These are phyloP conservation scores for Cryphonectria parasitica DNA, from an alignment of 2,329 filamentous ascomycete genomes.

Conservation along the genomic window DNA sequence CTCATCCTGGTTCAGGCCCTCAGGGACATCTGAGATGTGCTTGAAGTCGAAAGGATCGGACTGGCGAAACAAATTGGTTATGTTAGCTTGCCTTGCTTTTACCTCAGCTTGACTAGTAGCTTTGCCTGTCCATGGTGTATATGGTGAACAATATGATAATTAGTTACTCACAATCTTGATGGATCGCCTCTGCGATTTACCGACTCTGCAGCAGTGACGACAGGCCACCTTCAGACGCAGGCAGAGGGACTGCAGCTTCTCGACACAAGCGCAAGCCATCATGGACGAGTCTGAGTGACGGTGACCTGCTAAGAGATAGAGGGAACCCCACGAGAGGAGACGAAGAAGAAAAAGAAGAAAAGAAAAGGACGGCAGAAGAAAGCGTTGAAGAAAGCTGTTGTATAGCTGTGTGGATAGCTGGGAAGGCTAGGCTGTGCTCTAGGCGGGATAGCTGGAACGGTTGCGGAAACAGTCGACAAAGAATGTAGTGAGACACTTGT, in stretches of 20 bases:
- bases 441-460: slow-evolving; percentile 13
- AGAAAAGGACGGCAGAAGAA: background rate
- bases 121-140: background rate
- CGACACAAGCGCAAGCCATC: slow-evolving; percentile 15
- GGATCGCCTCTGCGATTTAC: slow-evolving; percentile 39
- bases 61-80: slow-evolving; percentile 39
- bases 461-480: slow-evolving; percentile 9
- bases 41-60: slow-evolving; percentile 64
- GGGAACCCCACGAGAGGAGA: background rate
- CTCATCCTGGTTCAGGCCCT: slow-evolving; percentile 62
- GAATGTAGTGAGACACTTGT: slow-evolving; percentile 9
- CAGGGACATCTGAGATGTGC: slow-evolving; percentile 56
- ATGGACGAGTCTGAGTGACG: background rate
- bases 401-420: background rate
- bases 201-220: slow-evolving; percentile 45
- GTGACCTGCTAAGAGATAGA: background rate
- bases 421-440: slow-evolving; percentile 6
- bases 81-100: slow-evolving; percentile 32
- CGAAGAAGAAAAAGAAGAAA: background rate
- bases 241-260: slow-evolving; percentile 21
- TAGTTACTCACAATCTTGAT: slow-evolving; percentile 50
- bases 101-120: background rate
- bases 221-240: slow-evolving; percentile 22
- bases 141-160: too few species aligned
- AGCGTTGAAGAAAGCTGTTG: background rate